A percentile compares a stretch with the other conserved stretches of the same genome.
These are phyloP conservation scores for Fusarium temperatum DNA, from an alignment of 2,329 filamentous ascomycete species.

Conservation along the genomic window DNA sequence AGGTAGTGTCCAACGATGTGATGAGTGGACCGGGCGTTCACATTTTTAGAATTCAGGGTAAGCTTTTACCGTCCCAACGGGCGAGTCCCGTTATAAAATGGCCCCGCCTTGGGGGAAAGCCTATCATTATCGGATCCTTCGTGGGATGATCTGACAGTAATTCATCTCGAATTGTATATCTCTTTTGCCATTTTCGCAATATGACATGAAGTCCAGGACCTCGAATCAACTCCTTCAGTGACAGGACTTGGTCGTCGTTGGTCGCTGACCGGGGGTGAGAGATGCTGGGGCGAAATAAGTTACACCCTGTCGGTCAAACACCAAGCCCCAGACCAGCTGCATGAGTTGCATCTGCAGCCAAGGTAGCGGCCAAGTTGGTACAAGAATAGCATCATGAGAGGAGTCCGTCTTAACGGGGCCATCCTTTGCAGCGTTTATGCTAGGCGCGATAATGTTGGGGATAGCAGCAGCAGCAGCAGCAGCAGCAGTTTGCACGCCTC, in stretches of 20 bases:
- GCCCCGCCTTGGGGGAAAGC: constrained; percentile 11
- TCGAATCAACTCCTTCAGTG: constrained; percentile 25
- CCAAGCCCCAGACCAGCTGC: constrained; percentile 34
- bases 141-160: constrained; percentile 26
- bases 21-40: constrained; percentile 7
- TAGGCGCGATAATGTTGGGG: constrained; percentile 22
- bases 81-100: constrained; percentile 6
- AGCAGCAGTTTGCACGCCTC: neutral
- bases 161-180: constrained; percentile 3
- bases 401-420: neutral
- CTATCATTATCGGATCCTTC: constrained; percentile 13
- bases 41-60: constrained; percentile 5
- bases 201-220: constrained; percentile 6
- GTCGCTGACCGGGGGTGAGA: constrained; percentile 13
- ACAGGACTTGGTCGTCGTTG: constrained; percentile 19
- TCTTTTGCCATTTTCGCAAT: neutral
- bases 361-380: constrained; percentile 13
- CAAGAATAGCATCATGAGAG: constrained; percentile 34
- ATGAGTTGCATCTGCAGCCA: constrained; percentile 27
- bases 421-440: constrained; percentile 25
- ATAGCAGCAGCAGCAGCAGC: neutral
- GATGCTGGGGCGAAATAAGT: constrained; percentile 25
- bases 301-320: constrained; percentile 9
- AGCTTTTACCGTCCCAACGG: constrained; percentile 2
- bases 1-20: neutral